Conservation (phyloP, 2,329 filamentous ascomycete species). For the Exophiala bonariae region DNA sequence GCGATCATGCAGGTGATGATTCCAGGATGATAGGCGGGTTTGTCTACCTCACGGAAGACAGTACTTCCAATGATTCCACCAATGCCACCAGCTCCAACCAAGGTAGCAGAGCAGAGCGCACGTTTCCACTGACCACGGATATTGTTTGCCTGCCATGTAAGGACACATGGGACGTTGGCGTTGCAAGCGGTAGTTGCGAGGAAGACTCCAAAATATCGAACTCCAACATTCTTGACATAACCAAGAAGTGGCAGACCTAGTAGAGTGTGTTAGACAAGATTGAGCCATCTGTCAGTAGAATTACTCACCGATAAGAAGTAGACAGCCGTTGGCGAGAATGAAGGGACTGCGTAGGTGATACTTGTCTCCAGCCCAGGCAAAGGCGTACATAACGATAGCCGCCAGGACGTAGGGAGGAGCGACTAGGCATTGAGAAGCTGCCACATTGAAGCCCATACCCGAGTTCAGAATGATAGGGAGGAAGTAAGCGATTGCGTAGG, state of each 20-base stretch:
- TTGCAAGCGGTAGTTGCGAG: conserved; percentile 74
- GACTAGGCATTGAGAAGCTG: conserved; percentile 67
- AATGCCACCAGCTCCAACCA: conserved; percentile 53
- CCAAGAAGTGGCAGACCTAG: conserved; percentile 70
- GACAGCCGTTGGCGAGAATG: conserved; percentile 63
- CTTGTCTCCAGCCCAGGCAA: conserved; percentile 71
- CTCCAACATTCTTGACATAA: conserved; percentile 56
- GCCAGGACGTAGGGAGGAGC: conserved; percentile 70
- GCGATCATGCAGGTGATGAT: conserved; percentile 26
- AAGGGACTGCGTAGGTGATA: conserved; percentile 68
- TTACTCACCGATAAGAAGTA: conserved; percentile 20
- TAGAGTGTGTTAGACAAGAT: background rate
- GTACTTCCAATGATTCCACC: conserved; percentile 75
- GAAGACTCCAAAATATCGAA: conserved; percentile 74
- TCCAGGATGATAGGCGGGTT: conserved; percentile 35
- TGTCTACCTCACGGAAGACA: conserved; percentile 61
- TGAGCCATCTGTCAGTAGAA: background rate
- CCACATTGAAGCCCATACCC: conserved; percentile 66
- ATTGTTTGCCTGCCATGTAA: conserved; percentile 86
- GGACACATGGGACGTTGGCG: conserved; percentile 70
- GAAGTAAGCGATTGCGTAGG: conserved; percentile 78
- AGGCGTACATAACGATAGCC: conserved; percentile 63
- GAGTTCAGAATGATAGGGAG: conserved; percentile 69
- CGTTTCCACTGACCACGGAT: conserved; percentile 88
- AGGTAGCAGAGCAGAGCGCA: conserved; percentile 48